These are phyloP conservation scores for Eremothecium coryli DNA, from an alignment of 1,139 yeast species.

Conservation along the genomic window DNA sequence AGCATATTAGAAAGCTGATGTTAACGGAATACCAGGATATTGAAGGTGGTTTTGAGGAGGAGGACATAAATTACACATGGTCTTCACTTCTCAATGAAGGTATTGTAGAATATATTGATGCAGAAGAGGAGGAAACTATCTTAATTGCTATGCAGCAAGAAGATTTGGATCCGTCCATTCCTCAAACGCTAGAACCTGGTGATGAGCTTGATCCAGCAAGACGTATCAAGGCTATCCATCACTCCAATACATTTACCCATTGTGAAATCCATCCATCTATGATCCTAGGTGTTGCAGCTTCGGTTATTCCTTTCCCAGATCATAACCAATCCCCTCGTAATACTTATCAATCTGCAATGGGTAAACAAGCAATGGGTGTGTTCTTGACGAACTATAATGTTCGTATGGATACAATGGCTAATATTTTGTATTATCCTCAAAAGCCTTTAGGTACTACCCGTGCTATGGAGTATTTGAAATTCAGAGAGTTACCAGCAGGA, in stretches of 20 bases:
- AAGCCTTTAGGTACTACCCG: slow-evolving; percentile 99
- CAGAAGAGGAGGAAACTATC: slow-evolving; percentile 95
- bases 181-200: slow-evolving; percentile 37
- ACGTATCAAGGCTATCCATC: slow-evolving; percentile 69
- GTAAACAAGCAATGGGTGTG: slow-evolving; percentile 99
- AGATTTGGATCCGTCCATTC: slow-evolving; percentile 67
- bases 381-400: slow-evolving; percentile 89
- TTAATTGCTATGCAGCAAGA: slow-evolving; percentile 99
- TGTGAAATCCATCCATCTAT: slow-evolving; percentile 98
- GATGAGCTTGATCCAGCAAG: slow-evolving; percentile 48
- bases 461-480: slow-evolving; percentile 94
- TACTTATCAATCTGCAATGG: slow-evolving; percentile 99
- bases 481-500: slow-evolving; percentile 98
- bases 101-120: slow-evolving; percentile 88
- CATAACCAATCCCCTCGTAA: slow-evolving; percentile 99
- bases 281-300: slow-evolving; percentile 98
- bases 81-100: slow-evolving; percentile 75
- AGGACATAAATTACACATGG: slow-evolving; percentile 65
- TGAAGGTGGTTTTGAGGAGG: slow-evolving; percentile 48
- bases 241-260: slow-evolving; percentile 87
- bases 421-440: slow-evolving; percentile 92
- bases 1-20: slow-evolving; percentile 63
- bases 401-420: slow-evolving; percentile 99
- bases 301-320: slow-evolving; percentile 98
- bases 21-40: slow-evolving; percentile 52